Conservation (phyloP, 768 basidiomycete species). For the Lentinula guzmanii region DNA sequence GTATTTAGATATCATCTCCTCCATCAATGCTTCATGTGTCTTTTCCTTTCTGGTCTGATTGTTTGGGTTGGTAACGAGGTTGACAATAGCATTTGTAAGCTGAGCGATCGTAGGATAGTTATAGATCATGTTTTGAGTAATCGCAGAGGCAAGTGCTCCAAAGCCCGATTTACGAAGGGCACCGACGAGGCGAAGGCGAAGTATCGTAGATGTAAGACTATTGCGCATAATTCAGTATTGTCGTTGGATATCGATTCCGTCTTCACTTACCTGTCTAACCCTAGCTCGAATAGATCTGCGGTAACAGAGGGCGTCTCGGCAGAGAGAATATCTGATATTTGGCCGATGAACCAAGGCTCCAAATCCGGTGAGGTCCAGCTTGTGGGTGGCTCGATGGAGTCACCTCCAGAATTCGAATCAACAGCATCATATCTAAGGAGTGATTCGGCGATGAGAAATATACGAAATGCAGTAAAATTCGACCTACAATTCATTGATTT, state of each 20-base stretch:
- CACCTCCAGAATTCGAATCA: neutral
- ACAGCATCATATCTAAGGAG: conserved; percentile 8
- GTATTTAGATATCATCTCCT: conserved; percentile 5
- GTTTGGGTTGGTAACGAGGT: conserved; percentile 8
- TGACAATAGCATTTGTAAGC: conserved; percentile 16
- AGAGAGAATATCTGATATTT: conserved; percentile 21
- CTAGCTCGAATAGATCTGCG: conserved; percentile 21
- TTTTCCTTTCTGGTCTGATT: conserved; percentile 11
- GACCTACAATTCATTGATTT: conserved; percentile 33
- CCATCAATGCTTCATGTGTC: conserved; percentile 9
- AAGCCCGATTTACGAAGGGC: conserved; percentile 18
- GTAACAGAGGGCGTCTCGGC: conserved; percentile 12
- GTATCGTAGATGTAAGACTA: conserved; percentile 16
- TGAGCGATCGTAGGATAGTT: conserved; percentile 18
- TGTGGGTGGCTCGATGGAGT: conserved; percentile 7
- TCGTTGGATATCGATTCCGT: neutral
- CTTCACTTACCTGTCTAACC: conserved; percentile 18
- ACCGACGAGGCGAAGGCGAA: conserved; percentile 30
- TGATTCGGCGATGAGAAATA: conserved; percentile 4
- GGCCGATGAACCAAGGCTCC: conserved; percentile 14
- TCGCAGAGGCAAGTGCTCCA: conserved; percentile 12
- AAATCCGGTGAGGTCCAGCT: conserved; percentile 7
- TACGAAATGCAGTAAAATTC: conserved; percentile 15
- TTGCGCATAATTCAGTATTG: conserved; percentile 8
- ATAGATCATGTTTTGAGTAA: conserved; percentile 18